Conservation (phyloP, 495 filamentous ascomycete genomes). For the Daldinia concentrica region DNA sequence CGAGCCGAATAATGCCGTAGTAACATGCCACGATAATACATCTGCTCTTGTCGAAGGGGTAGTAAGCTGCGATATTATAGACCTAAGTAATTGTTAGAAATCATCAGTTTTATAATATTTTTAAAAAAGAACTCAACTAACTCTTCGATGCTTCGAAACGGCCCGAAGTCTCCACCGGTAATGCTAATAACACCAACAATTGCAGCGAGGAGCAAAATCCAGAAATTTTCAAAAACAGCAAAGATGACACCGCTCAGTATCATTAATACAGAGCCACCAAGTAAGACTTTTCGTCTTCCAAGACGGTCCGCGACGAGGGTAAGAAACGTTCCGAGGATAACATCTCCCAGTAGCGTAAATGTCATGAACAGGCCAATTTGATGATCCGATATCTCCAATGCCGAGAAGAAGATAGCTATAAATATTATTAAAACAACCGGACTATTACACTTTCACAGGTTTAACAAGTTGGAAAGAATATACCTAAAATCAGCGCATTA, state of each 20-base stretch:
- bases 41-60: conserved; percentile 68
- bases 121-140: conserved; percentile 24
- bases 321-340: conserved; percentile 76
- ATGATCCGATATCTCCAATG: conserved; percentile 71
- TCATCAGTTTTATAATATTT: background rate
- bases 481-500: conserved; percentile 77
- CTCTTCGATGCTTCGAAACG: conserved; percentile 88
- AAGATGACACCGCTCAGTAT: conserved; percentile 73
- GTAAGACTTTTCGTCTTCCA: conserved; percentile 75
- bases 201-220: conserved; percentile 75
- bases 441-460: background rate
- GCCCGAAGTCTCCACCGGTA: conserved; percentile 81
- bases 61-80: conserved; percentile 78
- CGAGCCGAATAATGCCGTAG: conserved; percentile 66
- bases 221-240: conserved; percentile 73
- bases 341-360: conserved; percentile 82
- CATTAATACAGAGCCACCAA: conserved; percentile 75
- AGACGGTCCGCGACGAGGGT: conserved; percentile 79
- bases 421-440: background rate
- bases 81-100: conserved; percentile 45
- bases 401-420: conserved; percentile 63
- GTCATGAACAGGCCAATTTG: conserved; percentile 91
- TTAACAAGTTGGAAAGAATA: conserved; percentile 49
- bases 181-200: conserved; percentile 86
- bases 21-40: conserved; percentile 83